Percentiles rank a stretch among this genome's conserved stretches.
These are phyloP conservation scores for Raphanus raphanistrum DNA, from an alignment of 345 rosid species.

Conservation along the genomic window DNA sequence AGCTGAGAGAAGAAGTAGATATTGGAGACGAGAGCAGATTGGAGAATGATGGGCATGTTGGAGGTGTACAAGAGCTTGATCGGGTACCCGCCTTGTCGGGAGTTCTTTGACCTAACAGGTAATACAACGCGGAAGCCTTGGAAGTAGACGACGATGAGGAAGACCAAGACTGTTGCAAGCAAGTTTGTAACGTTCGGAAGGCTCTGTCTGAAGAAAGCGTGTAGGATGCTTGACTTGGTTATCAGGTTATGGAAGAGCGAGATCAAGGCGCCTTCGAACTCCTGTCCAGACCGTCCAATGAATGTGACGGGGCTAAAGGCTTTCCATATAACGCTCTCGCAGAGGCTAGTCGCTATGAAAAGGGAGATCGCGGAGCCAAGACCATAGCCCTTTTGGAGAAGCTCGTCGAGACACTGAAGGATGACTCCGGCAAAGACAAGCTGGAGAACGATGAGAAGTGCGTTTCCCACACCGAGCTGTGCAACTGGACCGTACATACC, in stretches of 20 bases:
- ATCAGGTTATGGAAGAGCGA: background rate
- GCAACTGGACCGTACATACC: background rate
- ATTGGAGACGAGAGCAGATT: background rate
- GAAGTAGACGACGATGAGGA: background rate
- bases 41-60: background rate
- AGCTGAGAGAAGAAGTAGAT: background rate
- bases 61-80: background rate
- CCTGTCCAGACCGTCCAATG: background rate
- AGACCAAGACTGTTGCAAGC: background rate
- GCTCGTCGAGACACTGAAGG: background rate
- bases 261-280: background rate
- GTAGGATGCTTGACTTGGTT: background rate
- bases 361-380: background rate
- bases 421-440: background rate
- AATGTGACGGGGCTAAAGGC: background rate
- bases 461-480: background rate
- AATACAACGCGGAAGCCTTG: background rate
- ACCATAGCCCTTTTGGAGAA: background rate
- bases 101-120: background rate
- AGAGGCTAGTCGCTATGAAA: background rate
- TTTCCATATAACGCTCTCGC: background rate
- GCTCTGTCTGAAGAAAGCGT: background rate
- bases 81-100: background rate
- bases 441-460: background rate
- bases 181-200: background rate